Conservation (phyloP, 768 basidiomycete genomes). For the Gelatoporia subvermispora region DNA sequence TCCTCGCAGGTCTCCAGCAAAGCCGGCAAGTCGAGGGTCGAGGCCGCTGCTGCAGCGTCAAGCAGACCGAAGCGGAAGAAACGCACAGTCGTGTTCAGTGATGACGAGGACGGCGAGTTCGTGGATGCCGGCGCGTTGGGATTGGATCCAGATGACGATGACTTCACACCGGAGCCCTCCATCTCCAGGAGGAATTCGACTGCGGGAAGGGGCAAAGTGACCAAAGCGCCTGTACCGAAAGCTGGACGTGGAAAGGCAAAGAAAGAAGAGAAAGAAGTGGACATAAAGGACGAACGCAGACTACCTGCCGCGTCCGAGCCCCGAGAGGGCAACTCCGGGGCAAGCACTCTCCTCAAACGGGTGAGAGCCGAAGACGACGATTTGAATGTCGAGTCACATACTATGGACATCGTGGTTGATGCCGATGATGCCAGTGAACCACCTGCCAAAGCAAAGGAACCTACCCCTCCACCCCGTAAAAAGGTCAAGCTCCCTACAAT, state of each 20-base stretch:
- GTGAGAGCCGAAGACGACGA: constrained; percentile 9
- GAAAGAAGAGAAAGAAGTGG: constrained; percentile 30
- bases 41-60: constrained; percentile 1
- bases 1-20: constrained; percentile 3
- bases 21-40: constrained; percentile 5
- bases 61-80: constrained; percentile 7
- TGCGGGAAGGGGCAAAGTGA: constrained; percentile 20
- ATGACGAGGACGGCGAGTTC: constrained; percentile 24
- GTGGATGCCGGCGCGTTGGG: constrained; percentile 16
- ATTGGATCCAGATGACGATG: constrained; percentile 17
- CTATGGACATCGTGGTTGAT: constrained; percentile 15
- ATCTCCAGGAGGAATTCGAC: constrained; percentile 16
- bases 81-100: constrained; percentile 13
- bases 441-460: constrained; percentile 16
- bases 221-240: constrained; percentile 21
- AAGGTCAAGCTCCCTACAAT: constrained; percentile 67
- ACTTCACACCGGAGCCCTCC: constrained; percentile 16
- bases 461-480: constrained; percentile 35
- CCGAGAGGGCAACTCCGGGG: constrained; percentile 1
- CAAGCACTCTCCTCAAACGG: constrained; percentile 8
- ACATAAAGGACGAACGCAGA: constrained; percentile 40
- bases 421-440: constrained; percentile 22
- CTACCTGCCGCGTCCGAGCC: constrained; percentile 7
- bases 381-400: background rate
- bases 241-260: constrained; percentile 15